Evolutionary conservation across 2,329 filamentous ascomycete species (phyloP).

Genomic region (Gliomastix tumulicola): DNA sequence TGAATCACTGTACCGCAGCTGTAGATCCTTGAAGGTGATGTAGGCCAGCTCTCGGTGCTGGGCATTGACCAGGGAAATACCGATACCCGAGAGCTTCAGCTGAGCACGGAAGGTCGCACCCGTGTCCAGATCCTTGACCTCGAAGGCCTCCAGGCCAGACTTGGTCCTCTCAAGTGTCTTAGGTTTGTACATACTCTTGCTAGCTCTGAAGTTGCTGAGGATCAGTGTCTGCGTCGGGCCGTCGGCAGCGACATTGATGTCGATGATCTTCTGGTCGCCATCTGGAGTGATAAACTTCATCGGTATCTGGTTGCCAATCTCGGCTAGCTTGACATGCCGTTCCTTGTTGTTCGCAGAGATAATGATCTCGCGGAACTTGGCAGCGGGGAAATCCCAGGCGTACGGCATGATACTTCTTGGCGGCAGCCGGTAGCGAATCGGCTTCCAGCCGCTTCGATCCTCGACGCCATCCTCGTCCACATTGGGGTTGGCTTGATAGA

Average conservation of each 20-base stretch:
- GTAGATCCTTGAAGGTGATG: slow-evolving; percentile 83
- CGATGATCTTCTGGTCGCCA: slow-evolving; percentile 78
- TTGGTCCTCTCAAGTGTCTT: slow-evolving; percentile 42
- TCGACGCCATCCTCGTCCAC: slow-evolving; percentile 83
- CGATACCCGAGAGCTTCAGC: slow-evolving; percentile 80
- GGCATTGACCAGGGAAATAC: slow-evolving; percentile 87
- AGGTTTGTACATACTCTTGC: slow-evolving; percentile 79
- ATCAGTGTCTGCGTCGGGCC: slow-evolving; percentile 94
- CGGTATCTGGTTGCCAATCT: slow-evolving; percentile 92
- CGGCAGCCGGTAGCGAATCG: slow-evolving; percentile 85
- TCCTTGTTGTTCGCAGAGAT: slow-evolving; percentile 51
- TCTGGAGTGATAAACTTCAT: slow-evolving; percentile 74
- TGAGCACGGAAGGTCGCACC: slow-evolving; percentile 85
- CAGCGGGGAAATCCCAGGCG: slow-evolving; percentile 97
- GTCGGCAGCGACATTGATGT: slow-evolving; percentile 92
- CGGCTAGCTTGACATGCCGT: slow-evolving; percentile 86
- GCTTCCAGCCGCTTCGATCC: slow-evolving; percentile 83
- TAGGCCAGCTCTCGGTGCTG: slow-evolving; percentile 91
- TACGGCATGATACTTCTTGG: slow-evolving; percentile 98
- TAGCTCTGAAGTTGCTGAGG: slow-evolving; percentile 86
- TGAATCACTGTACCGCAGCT: slow-evolving; percentile 90
- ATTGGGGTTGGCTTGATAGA: slow-evolving; percentile 91
- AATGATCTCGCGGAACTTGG: slow-evolving; percentile 91
- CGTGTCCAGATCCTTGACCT: slow-evolving; percentile 87
- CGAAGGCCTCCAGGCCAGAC: slow-evolving; percentile 58